Evolutionary conservation across 164 flowering plant species (phyloP), one percentile per base, ranked within the genome.

Genomic region (Nymphaea thermarum): DNA sequence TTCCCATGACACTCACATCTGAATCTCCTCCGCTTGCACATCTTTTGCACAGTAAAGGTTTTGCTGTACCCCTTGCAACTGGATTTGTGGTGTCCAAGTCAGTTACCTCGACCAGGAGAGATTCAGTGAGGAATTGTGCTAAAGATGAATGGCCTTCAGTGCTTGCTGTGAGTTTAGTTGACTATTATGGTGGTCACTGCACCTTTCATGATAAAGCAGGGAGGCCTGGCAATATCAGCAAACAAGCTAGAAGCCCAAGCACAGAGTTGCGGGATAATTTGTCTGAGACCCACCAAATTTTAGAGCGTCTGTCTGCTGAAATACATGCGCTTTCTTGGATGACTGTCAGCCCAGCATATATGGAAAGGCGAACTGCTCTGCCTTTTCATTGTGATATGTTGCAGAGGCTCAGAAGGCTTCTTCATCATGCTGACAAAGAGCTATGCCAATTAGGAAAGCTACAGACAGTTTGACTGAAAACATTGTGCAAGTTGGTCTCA

Each of bases 11-110:
- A 77, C 85, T 95, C 41, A 91, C 99, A 4, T 87, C 98, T 3
- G 97, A 90, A 69, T 95, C 99, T 41, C 99, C 98, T 4, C 99
- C 99, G 3, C 83, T 95, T 51, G 99, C 99, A 65, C 99, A 95
- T 78, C 96, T 95, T 67, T 82, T 95, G 43, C 99, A 95, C 72
- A 92, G 99, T 83, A 91, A 86, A 81, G 98, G 99, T 51, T 82
- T 87, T 62, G 96, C 98, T 4, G 79, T 86, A 66, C 97, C 98
- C 51, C 79, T 95, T n/a, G 85, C 94, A 44, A 92, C 97, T 4
- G 97, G 91, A 4, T 95, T 95, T 71, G 93, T 87, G 47, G 87
- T 90, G 62, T 92, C 99, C 43, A 91, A 84, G 79, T 88, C 96
- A 45, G 97, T 88, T 16, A 96, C 98, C 4, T 82, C 96, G 0